Conservation (phyloP, 1,139 yeast genomes). For the Yamadazyma trypodendri region DNA sequence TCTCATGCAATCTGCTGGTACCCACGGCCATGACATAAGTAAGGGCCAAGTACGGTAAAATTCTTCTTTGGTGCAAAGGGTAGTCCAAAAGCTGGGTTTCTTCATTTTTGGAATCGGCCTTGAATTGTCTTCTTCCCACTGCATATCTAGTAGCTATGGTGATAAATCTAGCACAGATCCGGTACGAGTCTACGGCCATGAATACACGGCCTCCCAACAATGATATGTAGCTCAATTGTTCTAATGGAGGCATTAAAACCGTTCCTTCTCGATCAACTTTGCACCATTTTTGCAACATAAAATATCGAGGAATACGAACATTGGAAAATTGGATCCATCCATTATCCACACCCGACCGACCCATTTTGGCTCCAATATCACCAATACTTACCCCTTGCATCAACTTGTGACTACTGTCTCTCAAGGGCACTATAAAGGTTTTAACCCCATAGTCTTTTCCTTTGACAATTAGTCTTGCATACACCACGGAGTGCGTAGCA, state of each 20-base stretch:
- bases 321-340: conserved; percentile 51
- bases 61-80: conserved; percentile 48
- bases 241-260: conserved; percentile 44
- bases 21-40: conserved; percentile 43
- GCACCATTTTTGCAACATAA: conserved; percentile 50
- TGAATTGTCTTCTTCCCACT: conserved; percentile 47
- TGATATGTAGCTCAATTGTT: conserved; percentile 48
- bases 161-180: conserved; percentile 41
- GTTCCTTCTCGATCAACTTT: conserved; percentile 41
- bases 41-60: conserved; percentile 45
- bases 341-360: conserved; percentile 49
- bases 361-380: conserved; percentile 52
- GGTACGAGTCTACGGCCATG: conserved; percentile 46
- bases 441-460: conserved; percentile 50
- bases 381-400: conserved; percentile 46
- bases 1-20: conserved; percentile 35
- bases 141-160: conserved; percentile 48
- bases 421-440: conserved; percentile 48
- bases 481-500: conserved; percentile 44
- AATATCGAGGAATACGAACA: conserved; percentile 45
- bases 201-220: conserved; percentile 46
- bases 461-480: conserved; percentile 44
- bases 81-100: conserved; percentile 46
- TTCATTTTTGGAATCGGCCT: conserved; percentile 23
- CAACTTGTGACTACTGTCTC: conserved; percentile 44